Percentiles rank a stretch among this genome's conserved stretches.
phyloP scores from a whole-genome alignment of 2,329 filamentous ascomycete species.

The Incumbomyces lentus region DNA sequence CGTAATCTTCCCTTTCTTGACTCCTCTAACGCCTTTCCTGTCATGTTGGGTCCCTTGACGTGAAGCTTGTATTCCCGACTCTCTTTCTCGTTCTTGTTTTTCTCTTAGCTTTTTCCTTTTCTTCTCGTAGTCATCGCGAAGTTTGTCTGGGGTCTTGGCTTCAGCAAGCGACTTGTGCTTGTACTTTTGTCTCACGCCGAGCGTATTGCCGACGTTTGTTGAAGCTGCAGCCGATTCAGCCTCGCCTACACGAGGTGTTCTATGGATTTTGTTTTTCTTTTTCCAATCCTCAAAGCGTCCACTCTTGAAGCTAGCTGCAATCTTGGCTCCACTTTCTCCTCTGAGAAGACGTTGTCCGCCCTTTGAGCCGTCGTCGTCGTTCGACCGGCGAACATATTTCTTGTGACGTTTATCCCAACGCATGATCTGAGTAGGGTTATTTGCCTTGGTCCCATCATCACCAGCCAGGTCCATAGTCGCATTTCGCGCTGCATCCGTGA shows the following conservation, averaged over 20 bases:
- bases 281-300: slow-evolving; percentile 91
- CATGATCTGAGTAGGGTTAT: slow-evolving; percentile 64
- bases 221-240: slow-evolving; percentile 46
- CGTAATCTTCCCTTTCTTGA: slow-evolving; percentile 11
- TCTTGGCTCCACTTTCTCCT: slow-evolving; percentile 90
- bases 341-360: slow-evolving; percentile 61
- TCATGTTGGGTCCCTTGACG: slow-evolving; percentile 6
- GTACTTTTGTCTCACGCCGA: slow-evolving; percentile 45
- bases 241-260: slow-evolving; percentile 74
- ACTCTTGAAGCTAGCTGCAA: slow-evolving; percentile 84
- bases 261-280: slow-evolving; percentile 69
- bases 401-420: slow-evolving; percentile 95
- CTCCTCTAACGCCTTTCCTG: slow-evolving; percentile 5
- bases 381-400: slow-evolving; percentile 84
- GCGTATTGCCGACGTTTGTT: slow-evolving; percentile 20
- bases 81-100: slow-evolving; percentile 58
- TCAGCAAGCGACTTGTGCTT: slow-evolving; percentile 80
- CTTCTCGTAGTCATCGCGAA: slow-evolving; percentile 77
- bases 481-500: slow-evolving; percentile 75
- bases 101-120: slow-evolving; percentile 83
- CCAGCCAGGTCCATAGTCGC: slow-evolving; percentile 87
- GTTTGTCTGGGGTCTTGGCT: slow-evolving; percentile 89
- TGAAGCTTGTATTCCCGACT: slow-evolving; percentile 20
- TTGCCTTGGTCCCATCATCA: slow-evolving; percentile 78
- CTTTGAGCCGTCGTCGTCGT: slow-evolving; percentile 87